Evolutionary conservation across 768 basidiomycete species (phyloP).

Genomic region (Mycena belliarum): DNA sequence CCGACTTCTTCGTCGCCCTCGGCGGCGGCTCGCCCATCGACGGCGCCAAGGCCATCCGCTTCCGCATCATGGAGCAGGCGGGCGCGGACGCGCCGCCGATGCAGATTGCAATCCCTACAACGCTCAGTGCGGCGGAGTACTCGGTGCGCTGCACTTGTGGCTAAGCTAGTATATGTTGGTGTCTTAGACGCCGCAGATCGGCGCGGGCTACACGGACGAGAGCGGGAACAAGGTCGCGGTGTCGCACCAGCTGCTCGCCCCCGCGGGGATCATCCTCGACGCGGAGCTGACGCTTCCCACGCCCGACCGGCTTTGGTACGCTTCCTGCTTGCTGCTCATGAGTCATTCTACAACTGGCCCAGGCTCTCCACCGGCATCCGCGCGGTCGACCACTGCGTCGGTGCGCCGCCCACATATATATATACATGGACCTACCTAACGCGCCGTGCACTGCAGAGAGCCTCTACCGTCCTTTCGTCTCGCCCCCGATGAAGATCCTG

Average conservation of each 20-base stretch:
- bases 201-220: slow-evolving; percentile 73
- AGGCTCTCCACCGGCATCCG: slow-evolving; percentile 82
- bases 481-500: slow-evolving; percentile 62
- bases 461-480: slow-evolving; percentile 57
- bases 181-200: slow-evolving; percentile 54
- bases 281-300: slow-evolving; percentile 72
- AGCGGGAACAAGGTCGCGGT: slow-evolving; percentile 66
- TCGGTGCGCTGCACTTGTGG: slow-evolving; percentile 40
- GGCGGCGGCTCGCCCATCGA: slow-evolving; percentile 85
- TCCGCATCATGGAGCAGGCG: slow-evolving; percentile 56
- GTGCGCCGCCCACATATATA: slow-evolving; percentile 34
- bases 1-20: slow-evolving; percentile 70
- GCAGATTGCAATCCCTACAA: slow-evolving; percentile 83
- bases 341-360: slow-evolving; percentile 16
- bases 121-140: slow-evolving; percentile 78
- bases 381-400: slow-evolving; percentile 78
- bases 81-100: slow-evolving; percentile 48
- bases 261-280: slow-evolving; percentile 76
- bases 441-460: too few species aligned
- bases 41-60: slow-evolving; percentile 72
- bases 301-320: slow-evolving; percentile 73
- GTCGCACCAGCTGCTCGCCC: slow-evolving; percentile 56
- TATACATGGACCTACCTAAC: slow-evolving; percentile 1
- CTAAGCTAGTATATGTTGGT: neutral
- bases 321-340: neutral